Conservation (phyloP, 2,329 filamentous ascomycete genomes). For the Beauveria varroae region DNA sequence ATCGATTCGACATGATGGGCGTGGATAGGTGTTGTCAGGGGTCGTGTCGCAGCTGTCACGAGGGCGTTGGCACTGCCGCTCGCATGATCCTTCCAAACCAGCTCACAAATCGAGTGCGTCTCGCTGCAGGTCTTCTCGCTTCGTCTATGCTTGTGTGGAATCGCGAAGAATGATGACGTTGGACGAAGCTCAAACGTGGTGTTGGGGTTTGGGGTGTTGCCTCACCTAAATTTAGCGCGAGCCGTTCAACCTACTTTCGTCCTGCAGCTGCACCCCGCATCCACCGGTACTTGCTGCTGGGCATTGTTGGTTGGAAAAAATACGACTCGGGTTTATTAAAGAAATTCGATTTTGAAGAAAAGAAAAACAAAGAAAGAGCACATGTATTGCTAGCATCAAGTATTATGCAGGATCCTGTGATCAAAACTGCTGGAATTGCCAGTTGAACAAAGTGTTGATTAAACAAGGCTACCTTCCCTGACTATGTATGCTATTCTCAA, state of each 20-base stretch:
- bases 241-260: not conserved
- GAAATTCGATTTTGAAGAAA: not conserved
- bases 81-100: conserved; percentile 16
- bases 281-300: not conserved
- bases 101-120: not conserved
- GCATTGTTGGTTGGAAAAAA: not conserved
- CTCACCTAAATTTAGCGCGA: not conserved
- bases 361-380: not conserved
- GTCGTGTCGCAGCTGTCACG: conserved; percentile 15
- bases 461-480: not conserved
- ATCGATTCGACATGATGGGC: conserved; percentile 43
- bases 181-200: not conserved
- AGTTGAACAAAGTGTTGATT: not conserved
- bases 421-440: not conserved
- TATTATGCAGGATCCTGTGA: no score
- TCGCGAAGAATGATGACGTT: not conserved
- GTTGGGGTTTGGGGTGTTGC: not conserved
- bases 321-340: not conserved
- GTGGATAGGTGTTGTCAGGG: conserved; percentile 8
- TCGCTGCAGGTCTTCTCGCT: no score
- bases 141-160: not conserved
- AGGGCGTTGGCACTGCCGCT: conserved; percentile 13
- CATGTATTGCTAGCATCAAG: no score
- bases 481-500: not conserved
- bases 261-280: not conserved